Conservation (phyloP, 1,139 yeast genomes). For the Nakaseomyces nivariensis region DNA sequence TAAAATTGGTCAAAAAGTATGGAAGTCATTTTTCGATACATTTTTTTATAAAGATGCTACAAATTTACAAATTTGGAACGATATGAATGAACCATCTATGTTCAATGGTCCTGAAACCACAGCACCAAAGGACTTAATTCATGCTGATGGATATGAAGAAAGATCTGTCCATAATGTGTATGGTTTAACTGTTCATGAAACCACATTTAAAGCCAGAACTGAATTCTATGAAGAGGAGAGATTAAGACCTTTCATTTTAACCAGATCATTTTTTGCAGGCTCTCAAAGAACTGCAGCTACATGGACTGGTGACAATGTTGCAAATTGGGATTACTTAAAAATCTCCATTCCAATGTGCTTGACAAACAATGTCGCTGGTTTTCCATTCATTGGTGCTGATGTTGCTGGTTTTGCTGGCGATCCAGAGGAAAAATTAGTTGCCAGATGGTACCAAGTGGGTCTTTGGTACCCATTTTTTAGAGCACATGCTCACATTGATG, state of each 20-base stretch:
- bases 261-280: slow-evolving; percentile 82
- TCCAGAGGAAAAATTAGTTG: slow-evolving; percentile 68
- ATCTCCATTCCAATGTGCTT: slow-evolving; percentile 81
- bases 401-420: slow-evolving; percentile 95
- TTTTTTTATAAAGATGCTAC: slow-evolving; percentile 37
- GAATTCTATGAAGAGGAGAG: slow-evolving; percentile 39
- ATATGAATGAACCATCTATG: slow-evolving; percentile 95
- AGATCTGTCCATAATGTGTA: slow-evolving; percentile 81
- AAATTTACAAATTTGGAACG: slow-evolving; percentile 88
- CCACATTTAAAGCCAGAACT: slow-evolving; percentile 59
- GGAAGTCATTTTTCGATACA: slow-evolving; percentile 43
- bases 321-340: slow-evolving; percentile 80
- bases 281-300: slow-evolving; percentile 85
- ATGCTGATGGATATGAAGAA: slow-evolving; percentile 77
- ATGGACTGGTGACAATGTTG: slow-evolving; percentile 98
- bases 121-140: slow-evolving; percentile 71
- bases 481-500: slow-evolving; percentile 92
- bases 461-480: slow-evolving; percentile 94
- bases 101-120: slow-evolving; percentile 93
- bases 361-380: slow-evolving; percentile 71
- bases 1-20: slow-evolving; percentile 49
- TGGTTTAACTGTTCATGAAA: slow-evolving; percentile 71
- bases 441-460: slow-evolving; percentile 95
- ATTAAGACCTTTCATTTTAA: slow-evolving; percentile 78
- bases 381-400: slow-evolving; percentile 94